These are phyloP conservation scores for Erigeron canadensis DNA, from an alignment of 129 eudicot species.

Conservation along the genomic window DNA sequence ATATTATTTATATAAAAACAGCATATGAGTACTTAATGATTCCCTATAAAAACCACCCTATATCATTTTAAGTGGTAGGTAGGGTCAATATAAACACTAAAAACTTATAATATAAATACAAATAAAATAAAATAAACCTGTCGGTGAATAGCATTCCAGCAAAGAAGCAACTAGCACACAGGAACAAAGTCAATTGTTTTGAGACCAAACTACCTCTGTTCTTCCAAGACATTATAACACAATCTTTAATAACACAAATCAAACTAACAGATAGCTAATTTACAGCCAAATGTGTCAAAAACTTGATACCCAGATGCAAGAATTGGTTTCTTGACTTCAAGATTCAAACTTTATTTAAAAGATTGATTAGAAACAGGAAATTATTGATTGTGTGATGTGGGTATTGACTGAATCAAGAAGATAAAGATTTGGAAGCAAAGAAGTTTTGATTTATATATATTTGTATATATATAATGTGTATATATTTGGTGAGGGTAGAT, in stretches of 20 bases:
- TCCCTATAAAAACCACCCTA: slow-evolving; percentile 8
- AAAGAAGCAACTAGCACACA: slow-evolving; percentile 84
- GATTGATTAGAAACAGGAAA: too few species aligned
- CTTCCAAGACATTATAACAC: slow-evolving; percentile 65
- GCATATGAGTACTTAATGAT: slow-evolving; percentile 21
- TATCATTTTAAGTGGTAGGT: slow-evolving; percentile 22
- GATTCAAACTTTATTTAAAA: background rate
- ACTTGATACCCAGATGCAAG: slow-evolving; percentile 11
- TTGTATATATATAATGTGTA: too few species aligned
- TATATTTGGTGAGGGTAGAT: background rate
- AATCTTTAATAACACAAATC: slow-evolving; percentile 6
- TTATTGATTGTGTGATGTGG: too few species aligned
- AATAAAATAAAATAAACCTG: slow-evolving; percentile 57
- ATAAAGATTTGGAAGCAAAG: background rate
- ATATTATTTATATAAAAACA: slow-evolving; percentile 4
- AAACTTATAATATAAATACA: slow-evolving; percentile 3
- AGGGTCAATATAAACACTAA: slow-evolving; percentile 22
- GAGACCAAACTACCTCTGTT: slow-evolving; percentile 53
- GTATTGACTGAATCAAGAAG: background rate
- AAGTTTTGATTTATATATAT: background rate
- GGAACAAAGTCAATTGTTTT: slow-evolving; percentile 53
- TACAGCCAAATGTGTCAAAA: slow-evolving; percentile 11
- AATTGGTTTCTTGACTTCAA: background rate
- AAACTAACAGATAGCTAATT: slow-evolving; percentile 5
- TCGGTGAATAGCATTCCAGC: slow-evolving; percentile 98